Percentiles rank a stretch among this genome's conserved stretches.
These are phyloP conservation scores for Cystobasidium tubakii DNA, from an alignment of 768 basidiomycete genomes.

Conservation along the genomic window DNA sequence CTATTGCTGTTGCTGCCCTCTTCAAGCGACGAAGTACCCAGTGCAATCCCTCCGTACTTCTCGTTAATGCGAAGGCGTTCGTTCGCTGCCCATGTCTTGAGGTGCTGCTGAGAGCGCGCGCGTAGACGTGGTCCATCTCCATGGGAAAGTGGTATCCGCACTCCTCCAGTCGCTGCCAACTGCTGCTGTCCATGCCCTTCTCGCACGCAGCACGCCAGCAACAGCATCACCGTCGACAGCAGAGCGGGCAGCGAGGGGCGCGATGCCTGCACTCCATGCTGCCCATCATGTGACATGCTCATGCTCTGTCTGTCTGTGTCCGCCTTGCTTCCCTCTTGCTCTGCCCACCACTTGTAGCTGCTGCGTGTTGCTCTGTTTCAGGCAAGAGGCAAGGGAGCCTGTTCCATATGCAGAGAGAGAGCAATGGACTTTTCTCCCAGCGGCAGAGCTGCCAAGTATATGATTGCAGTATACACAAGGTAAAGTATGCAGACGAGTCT, in stretches of 20 bases:
- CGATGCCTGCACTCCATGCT: neutral
- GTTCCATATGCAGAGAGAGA: no score
- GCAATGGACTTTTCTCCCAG: no score
- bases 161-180: neutral
- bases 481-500: no score
- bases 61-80: neutral
- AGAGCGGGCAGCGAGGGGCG: neutral
- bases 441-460: no score
- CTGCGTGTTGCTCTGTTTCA: no score
- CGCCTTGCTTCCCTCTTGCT: no score
- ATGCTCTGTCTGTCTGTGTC: no score
- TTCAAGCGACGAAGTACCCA: neutral
- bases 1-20: conserved; percentile 13
- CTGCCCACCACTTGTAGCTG: no score
- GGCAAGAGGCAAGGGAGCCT: no score
- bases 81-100: conserved; percentile 18
- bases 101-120: neutral
- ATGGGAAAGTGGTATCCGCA: neutral
- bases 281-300: neutral
- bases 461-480: no score
- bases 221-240: conserved; percentile 10
- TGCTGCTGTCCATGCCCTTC: conserved; percentile 11
- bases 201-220: conserved; percentile 11
- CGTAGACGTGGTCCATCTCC: conserved; percentile 5
- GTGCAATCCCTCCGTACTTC: neutral